These are phyloP conservation scores for Fusarium graminum DNA, from an alignment of 2,329 filamentous ascomycete species.

Conservation along the genomic window DNA sequence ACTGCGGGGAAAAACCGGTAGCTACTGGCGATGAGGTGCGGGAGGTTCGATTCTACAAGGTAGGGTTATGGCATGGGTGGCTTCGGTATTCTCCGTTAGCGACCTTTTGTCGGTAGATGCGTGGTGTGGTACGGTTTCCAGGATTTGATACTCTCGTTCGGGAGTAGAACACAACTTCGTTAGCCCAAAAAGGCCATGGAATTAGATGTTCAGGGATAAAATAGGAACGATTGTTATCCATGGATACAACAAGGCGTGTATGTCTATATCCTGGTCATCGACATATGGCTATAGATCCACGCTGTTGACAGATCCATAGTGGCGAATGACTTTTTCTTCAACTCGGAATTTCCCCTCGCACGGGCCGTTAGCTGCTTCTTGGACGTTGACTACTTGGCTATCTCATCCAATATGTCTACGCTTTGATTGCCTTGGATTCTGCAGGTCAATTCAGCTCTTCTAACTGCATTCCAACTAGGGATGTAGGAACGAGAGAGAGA, in stretches of 20 bases:
- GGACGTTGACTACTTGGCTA: background rate
- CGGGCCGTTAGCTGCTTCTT: background rate
- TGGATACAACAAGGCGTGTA: background rate
- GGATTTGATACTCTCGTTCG: background rate
- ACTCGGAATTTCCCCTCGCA: background rate
- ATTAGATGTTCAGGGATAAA: background rate
- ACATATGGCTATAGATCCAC: background rate
- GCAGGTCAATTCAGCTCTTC: background rate
- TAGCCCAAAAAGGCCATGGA: background rate
- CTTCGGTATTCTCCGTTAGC: background rate
- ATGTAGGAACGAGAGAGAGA: too few relatives aligned
- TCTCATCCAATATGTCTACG: background rate
- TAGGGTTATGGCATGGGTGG: too few relatives aligned
- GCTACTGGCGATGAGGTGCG: slow-evolving; percentile 33
- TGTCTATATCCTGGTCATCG: background rate
- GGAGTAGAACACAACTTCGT: background rate
- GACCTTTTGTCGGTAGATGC: background rate
- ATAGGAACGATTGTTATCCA: background rate
- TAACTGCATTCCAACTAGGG: slow-evolving; percentile 3
- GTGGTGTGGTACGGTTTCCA: background rate
- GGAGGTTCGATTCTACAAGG: too few relatives aligned
- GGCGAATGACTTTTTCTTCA: background rate
- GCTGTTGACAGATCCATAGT: background rate
- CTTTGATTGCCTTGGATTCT: slow-evolving; percentile 8
- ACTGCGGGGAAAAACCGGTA: slow-evolving; percentile 8